Conservation (phyloP, 2,329 filamentous ascomycete species). For the Penicillium brasilianum region DNA sequence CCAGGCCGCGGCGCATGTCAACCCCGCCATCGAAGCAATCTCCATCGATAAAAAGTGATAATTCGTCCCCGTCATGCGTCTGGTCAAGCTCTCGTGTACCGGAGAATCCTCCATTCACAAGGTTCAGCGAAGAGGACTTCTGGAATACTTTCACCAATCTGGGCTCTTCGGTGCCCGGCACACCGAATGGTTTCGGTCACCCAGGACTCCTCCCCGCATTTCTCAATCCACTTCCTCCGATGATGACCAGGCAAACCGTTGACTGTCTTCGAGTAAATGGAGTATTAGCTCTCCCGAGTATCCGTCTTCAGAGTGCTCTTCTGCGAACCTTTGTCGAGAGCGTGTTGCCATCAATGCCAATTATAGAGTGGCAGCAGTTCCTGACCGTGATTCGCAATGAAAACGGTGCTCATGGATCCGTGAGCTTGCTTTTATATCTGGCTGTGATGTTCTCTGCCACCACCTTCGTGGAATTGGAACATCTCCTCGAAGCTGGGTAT, state of each 20-base stretch:
- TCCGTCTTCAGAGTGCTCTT: conserved; percentile 72
- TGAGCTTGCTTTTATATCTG: conserved; percentile 83
- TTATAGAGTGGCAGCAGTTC: conserved; percentile 67
- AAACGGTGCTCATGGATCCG: conserved; percentile 61
- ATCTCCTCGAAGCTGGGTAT: conserved; percentile 74
- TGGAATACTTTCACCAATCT: conserved; percentile 25
- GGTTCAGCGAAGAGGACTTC: conserved; percentile 3
- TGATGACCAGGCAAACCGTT: conserved; percentile 15
- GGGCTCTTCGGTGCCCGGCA: conserved; percentile 4
- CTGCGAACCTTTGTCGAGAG: conserved; percentile 78
- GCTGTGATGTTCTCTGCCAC: conserved; percentile 86
- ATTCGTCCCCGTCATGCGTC: not conserved
- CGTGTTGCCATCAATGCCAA: conserved; percentile 85
- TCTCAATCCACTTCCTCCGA: conserved; percentile 21
- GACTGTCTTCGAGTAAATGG: conserved; percentile 77
- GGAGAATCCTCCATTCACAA: not conserved
- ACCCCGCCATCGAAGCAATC: not conserved
- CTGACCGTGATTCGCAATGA: conserved; percentile 56
- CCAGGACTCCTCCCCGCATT: conserved; percentile 18
- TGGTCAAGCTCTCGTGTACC: not conserved
- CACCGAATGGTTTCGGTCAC: not conserved
- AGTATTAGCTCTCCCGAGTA: conserved; percentile 71
- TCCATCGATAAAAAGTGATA: not conserved
- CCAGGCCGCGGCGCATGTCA: not conserved
- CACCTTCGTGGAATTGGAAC: conserved; percentile 77